These are phyloP conservation scores for Cyberlindnera misumaiensis DNA, from an alignment of 805 yeast genomes.

Conservation along the genomic window DNA sequence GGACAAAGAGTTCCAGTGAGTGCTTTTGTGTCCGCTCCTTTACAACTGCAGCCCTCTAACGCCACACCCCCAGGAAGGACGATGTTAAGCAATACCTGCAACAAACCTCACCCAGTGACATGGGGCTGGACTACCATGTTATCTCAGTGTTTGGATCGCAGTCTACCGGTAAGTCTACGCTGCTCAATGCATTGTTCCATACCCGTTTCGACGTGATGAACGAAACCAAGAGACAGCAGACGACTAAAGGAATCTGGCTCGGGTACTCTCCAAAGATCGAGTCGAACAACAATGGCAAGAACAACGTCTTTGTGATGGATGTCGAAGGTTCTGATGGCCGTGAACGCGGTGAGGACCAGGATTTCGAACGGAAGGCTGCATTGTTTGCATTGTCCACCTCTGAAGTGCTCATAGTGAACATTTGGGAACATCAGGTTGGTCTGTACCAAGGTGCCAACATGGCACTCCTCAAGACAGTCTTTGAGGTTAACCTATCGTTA, in stretches of 20 bases:
- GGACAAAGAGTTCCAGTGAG: slow-evolving; percentile 37
- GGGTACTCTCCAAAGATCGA: slow-evolving; percentile 45
- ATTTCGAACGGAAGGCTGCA: slow-evolving; percentile 94
- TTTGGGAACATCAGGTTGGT: slow-evolving; percentile 98
- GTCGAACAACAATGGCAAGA: slow-evolving; percentile 15
- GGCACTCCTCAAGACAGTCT: slow-evolving; percentile 91
- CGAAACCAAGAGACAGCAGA: slow-evolving; percentile 78
- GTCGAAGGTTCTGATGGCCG: slow-evolving; percentile 99
- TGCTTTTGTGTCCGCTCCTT: not conserved
- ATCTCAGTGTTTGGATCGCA: slow-evolving; percentile 97
- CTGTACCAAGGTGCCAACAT: slow-evolving; percentile 96
- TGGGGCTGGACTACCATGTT: slow-evolving; percentile 76
- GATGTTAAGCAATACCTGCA: slow-evolving; percentile 21
- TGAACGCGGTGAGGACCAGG: slow-evolving; percentile 97
- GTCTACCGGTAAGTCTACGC: slow-evolving; percentile 92
- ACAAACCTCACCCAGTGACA: slow-evolving; percentile 31
- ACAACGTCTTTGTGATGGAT: slow-evolving; percentile 68
- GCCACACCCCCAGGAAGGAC: slow-evolving; percentile 2
- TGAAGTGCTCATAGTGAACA: slow-evolving; percentile 82
- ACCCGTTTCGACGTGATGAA: slow-evolving; percentile 93
- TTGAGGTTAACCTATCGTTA: slow-evolving; percentile 85
- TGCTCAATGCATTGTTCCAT: slow-evolving; percentile 77
- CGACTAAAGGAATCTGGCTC: slow-evolving; percentile 81
- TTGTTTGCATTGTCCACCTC: slow-evolving; percentile 89
- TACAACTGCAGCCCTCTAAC: not conserved